phyloP scores from a whole-genome alignment of 441 rosid species.

The Pelargonium fulgidum region DNA sequence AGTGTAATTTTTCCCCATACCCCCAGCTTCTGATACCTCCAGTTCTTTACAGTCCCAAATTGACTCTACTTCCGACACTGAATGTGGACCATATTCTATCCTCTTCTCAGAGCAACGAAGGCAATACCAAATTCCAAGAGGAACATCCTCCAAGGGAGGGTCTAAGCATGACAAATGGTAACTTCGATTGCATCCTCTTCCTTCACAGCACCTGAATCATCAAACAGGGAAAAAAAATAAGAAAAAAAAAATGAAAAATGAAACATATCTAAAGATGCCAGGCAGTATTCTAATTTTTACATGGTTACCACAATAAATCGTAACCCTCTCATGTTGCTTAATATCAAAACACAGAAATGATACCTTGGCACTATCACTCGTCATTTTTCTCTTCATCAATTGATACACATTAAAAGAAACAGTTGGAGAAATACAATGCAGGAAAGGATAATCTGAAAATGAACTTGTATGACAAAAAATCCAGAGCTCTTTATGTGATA shows the following conservation, averaged over 20 bases:
- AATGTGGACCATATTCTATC: slow-evolving; percentile 32
- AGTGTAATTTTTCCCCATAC: slow-evolving; percentile 24
- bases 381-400: not conserved
- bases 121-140: slow-evolving; percentile 47
- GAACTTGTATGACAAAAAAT: slow-evolving; percentile 8
- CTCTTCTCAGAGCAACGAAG: slow-evolving; percentile 36
- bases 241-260: not conserved
- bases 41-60: slow-evolving; percentile 40
- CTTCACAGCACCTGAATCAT: slow-evolving; percentile 47
- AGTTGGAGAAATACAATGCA: not conserved
- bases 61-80: slow-evolving; percentile 45
- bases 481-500: not conserved
- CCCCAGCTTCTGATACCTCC: slow-evolving; percentile 26
- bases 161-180: slow-evolving; percentile 49
- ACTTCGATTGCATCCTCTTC: slow-evolving; percentile 43
- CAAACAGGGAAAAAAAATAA: not conserved
- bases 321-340: not conserved
- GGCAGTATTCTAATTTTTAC: not conserved
- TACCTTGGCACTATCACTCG: not conserved
- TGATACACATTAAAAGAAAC: not conserved
- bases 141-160: slow-evolving; percentile 34
- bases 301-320: not conserved
- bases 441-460: not conserved
- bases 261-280: not conserved
- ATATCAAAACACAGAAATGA: not conserved